These are phyloP conservation scores for Closterium sp. DNA, from an alignment of 139 green algal species.

Conservation along the genomic window DNA sequence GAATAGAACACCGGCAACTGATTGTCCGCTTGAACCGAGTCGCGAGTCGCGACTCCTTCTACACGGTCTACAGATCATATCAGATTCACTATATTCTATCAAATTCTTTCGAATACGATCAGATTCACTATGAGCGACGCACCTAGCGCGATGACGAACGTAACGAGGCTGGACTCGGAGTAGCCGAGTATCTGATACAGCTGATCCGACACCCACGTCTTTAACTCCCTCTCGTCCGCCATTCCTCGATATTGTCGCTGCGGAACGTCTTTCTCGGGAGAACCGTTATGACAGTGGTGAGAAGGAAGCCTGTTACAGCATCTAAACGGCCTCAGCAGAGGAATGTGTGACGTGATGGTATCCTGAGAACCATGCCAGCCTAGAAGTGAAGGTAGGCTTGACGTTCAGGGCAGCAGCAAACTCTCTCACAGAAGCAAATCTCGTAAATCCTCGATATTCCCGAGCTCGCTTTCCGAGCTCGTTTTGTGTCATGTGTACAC, in stretches of 20 bases:
- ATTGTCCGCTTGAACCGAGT: background rate
- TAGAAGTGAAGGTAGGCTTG: background rate
- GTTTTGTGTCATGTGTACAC: no score
- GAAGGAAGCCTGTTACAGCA: background rate
- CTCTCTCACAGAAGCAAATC: no score
- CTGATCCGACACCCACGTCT: conserved; percentile 37
- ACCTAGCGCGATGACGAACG: conserved; percentile 41
- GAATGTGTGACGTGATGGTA: background rate
- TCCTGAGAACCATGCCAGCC: background rate
- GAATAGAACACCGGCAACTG: background rate
- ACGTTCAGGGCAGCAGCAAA: background rate
- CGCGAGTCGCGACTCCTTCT: background rate
- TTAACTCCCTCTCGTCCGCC: conserved; percentile 34
- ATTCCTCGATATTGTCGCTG: conserved; percentile 3
- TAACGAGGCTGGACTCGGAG: conserved; percentile 10
- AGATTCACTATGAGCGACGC: background rate
- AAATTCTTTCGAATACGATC: background rate
- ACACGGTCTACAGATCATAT: background rate
- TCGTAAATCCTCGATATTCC: no score
- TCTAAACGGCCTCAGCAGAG: background rate
- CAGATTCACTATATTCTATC: background rate
- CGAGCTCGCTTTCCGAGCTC: no score
- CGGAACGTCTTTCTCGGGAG: no score
- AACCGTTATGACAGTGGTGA: background rate
- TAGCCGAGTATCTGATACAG: conserved; percentile 39